Evolutionary conservation across 768 basidiomycete genomes (phyloP).

Genomic region (Podaxis sp.): DNA sequence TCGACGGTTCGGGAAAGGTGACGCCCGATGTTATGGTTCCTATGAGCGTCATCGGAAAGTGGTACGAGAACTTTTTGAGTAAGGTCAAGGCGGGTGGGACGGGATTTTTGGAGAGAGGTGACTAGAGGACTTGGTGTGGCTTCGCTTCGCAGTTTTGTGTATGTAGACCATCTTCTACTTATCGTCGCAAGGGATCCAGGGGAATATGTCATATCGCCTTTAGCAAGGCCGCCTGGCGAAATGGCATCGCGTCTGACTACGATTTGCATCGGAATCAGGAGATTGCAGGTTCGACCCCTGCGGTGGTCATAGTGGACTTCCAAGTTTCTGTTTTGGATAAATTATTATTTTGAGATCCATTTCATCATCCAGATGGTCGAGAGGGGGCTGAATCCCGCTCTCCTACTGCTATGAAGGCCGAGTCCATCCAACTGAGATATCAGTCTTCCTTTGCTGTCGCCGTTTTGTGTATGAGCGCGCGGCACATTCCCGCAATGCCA

Average conservation of each 20-base stretch:
- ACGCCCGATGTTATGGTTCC: slow-evolving; percentile 57
- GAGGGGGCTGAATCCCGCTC: too few relatives aligned
- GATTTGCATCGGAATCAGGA: slow-evolving; percentile 63
- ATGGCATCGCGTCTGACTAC: slow-evolving; percentile 95
- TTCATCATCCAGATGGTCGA: too few relatives aligned
- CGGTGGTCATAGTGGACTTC: slow-evolving; percentile 57
- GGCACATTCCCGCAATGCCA: background rate
- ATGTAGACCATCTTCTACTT: background rate
- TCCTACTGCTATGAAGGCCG: too few relatives aligned
- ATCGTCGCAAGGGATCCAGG: too few relatives aligned
- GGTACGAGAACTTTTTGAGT: slow-evolving; percentile 67
- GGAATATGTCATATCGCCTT: too few relatives aligned
- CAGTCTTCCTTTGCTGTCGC: too few relatives aligned
- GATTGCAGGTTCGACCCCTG: slow-evolving; percentile 94
- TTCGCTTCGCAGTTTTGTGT: background rate
- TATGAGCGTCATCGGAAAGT: slow-evolving; percentile 60
- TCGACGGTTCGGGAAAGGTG: slow-evolving; percentile 36
- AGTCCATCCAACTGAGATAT: too few relatives aligned
- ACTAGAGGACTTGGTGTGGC: slow-evolving; percentile 20
- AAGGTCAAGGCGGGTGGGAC: slow-evolving; percentile 62
- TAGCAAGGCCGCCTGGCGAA: slow-evolving; percentile 77
- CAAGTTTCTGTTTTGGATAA: too few relatives aligned
- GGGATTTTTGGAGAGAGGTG: slow-evolving; percentile 59
- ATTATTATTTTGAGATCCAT: too few relatives aligned
- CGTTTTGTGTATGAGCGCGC: too few relatives aligned